Base-by-base conservation (phyloP, 2,329 filamentous ascomycete genomes). In the Pseudogymnoascus sp. region DNA sequence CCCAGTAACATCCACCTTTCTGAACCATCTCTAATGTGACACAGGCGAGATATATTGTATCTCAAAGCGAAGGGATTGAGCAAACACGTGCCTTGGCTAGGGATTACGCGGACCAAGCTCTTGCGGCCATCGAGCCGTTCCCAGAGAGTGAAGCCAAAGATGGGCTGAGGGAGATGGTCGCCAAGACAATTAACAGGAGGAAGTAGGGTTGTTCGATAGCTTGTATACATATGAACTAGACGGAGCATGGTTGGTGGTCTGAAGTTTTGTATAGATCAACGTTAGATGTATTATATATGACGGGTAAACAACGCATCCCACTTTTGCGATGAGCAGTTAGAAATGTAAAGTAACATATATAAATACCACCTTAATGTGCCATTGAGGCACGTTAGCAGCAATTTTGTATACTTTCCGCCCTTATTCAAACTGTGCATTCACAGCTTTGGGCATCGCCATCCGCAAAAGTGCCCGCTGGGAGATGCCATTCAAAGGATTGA, bases 81-180 rank as follows among this genome's bases (percentile, higher is more conserved):
- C 91, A 97, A 75, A 99, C 94, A 1, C 85, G 92, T 68, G 90
- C 88, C 6, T 80, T 99, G 31, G 94, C 94, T 1, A 88, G 96
- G 72, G 89, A 95, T 69, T 99, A 96, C 74, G 87, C 89, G 39
- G 88, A 94, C 71, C 90, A 90, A 72, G 94, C 94, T 29, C 89
- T 96, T 64, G 82, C 85, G 4, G 90, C 92, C n/a, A 89, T 99
- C 70, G 81, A 83, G 66, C 77, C 79, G 52, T 96, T 99, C 75
- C 94, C 94, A 5, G 87, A 92, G n/a, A 93, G 92, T 73, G 93
- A 97, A 67, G 94, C 94, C 63, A 97, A 96, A 78, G 84, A 88
- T 31, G 93, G 93, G 0, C 79, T 99, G 40, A 79, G 96, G 52
- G 91, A 97, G 71, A 97, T 97, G 90, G 95, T 92, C 68, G 83